Base-by-base conservation (phyloP, 768 basidiomycete genomes). In the Collybia sp. region DNA sequence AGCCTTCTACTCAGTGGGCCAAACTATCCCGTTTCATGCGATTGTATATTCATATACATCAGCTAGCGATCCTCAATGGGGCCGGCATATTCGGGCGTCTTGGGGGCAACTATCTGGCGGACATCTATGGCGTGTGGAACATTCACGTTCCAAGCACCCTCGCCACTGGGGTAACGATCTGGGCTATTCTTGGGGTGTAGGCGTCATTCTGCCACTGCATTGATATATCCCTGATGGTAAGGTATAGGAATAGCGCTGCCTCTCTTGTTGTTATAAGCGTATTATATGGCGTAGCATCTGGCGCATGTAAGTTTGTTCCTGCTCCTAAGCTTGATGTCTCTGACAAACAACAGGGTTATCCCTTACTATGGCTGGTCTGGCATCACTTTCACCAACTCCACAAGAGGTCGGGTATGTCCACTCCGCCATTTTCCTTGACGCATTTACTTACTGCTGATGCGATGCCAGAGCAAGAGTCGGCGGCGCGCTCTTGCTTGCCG, bases 271-370 rank as follows among this genome's bases (percentile, higher is more conserved):
- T 62, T 35, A 65, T 76, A 20, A 63, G 68, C 13, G 55, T 74
- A 16, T 56, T 79, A 33, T 79, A 78, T 46, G 76, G 76, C 6
- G 56, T 77, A 37, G 68, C 70, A 42, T 69, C 75, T 6, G 73
- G 74, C 15, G 71, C 71, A 36, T 74, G 72, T 73, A 50, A 48
- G 68, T 25, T 25, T 54, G 30, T 13, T n/a, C 18, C 19, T 8
- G 19, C 18, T 37, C 15, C 41, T 33, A 6, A 12, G 11, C 31
- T 30, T 8, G 6, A 12, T 32, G 10, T 30, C 20, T n/a, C 15
- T 33, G 6, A 18, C 1, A 25, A 18, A 32, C 3, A 37, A 10
- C 40, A 71, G 70, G 64, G 58, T 55, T 70, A 30, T 67, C 69
- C 0, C 46, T 70, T n/a, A 48, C 59, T 10, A 45, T 68, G 13